These are phyloP conservation scores for Moricandia moricandioides DNA, from an alignment of 345 rosid genomes.

Conservation along the genomic window DNA sequence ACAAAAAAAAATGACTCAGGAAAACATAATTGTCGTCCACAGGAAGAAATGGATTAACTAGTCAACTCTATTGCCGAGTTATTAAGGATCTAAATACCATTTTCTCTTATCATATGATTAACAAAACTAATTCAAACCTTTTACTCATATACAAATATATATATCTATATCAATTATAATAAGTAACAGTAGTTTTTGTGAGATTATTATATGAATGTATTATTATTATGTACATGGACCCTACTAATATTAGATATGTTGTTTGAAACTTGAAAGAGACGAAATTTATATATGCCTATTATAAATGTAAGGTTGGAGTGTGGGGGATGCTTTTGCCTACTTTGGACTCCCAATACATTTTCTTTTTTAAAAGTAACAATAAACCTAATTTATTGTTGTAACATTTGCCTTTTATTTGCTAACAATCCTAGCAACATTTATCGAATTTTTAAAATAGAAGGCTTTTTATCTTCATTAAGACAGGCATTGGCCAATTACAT, in stretches of 20 bases:
- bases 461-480: not conserved
- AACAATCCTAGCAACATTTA: not conserved
- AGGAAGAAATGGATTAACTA: slow-evolving; percentile 16
- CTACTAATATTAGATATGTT: slow-evolving; percentile 14
- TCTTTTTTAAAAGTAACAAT: not conserved
- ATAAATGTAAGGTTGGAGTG: slow-evolving; percentile 20
- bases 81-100: not conserved
- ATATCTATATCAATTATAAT: not conserved
- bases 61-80: slow-evolving; percentile 28
- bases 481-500: not conserved
- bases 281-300: slow-evolving; percentile 4
- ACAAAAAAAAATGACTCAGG: slow-evolving; percentile 17
- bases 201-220: slow-evolving; percentile 10
- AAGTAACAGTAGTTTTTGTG: not conserved
- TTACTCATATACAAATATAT: not conserved
- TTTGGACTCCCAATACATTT: slow-evolving; percentile 11
- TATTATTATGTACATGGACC: not conserved
- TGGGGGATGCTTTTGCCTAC: slow-evolving; percentile 32
- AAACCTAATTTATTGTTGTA: not conserved
- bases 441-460: not conserved
- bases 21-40: slow-evolving; percentile 11
- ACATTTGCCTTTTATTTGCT: not conserved
- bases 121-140: slow-evolving; percentile 3
- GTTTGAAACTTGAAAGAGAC: slow-evolving; percentile 27
- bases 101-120: not conserved